phyloP scores from a whole-genome alignment of 768 basidiomycete species.

The Pulveroboletus sp. region DNA sequence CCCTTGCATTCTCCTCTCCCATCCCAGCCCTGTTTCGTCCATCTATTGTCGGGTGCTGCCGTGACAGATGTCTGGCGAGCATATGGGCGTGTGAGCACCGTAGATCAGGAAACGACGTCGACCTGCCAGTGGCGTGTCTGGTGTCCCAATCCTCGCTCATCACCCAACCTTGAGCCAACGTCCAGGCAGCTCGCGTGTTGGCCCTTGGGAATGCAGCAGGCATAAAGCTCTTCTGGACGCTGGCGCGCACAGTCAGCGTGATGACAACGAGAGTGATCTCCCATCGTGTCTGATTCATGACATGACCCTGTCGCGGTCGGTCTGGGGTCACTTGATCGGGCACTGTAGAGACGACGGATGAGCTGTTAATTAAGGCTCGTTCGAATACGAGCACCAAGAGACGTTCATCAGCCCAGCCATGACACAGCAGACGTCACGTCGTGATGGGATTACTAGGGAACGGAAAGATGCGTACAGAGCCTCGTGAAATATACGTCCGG shows the following conservation, averaged over 20 bases:
- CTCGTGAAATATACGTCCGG: not conserved
- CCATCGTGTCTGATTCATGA: too few species aligned
- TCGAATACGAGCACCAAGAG: not conserved
- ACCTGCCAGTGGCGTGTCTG: too few species aligned
- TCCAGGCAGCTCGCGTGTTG: not conserved
- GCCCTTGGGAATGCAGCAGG: too few species aligned
- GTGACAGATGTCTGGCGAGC: not conserved
- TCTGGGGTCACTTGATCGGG: not conserved
- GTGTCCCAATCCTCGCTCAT: not conserved
- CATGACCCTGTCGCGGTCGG: too few species aligned
- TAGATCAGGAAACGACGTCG: too few species aligned
- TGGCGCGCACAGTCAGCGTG: not conserved
- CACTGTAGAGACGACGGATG: not conserved
- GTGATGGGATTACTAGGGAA: not conserved
- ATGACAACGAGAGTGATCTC: not conserved
- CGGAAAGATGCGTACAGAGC: not conserved
- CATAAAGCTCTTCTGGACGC: not conserved
- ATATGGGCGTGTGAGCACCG: not conserved
- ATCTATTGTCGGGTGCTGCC: not conserved
- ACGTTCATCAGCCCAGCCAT: conserved; percentile 6
- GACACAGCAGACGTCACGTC: not conserved
- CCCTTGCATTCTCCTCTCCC: not conserved
- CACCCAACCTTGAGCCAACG: not conserved
- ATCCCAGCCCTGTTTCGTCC: not conserved
- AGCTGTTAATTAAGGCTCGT: not conserved